These are phyloP conservation scores for Crithidia brevicula DNA, from an alignment of 208 protist species.

Conservation along the genomic window DNA sequence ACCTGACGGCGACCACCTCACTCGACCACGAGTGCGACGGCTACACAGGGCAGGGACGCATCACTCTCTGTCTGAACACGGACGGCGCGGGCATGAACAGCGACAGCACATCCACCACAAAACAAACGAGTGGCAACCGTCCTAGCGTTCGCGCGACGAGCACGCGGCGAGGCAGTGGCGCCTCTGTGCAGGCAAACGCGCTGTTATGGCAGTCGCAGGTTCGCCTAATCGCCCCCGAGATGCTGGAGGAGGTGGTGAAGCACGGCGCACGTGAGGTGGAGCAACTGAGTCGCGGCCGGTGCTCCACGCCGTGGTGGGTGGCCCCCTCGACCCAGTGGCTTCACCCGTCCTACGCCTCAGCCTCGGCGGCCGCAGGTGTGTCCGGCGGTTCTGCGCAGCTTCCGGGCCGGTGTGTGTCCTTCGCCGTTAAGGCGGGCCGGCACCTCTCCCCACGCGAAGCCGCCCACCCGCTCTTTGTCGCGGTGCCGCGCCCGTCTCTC, in stretches of 20 bases:
- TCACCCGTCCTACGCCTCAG: conserved; percentile 12
- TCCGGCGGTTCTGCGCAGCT: conserved; percentile 11
- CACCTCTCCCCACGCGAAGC: conserved; percentile 69
- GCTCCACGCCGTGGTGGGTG: conserved; percentile 82
- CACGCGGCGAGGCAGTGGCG: no score
- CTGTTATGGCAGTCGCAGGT: conserved; percentile 47
- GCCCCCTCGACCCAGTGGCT: conserved; percentile 50
- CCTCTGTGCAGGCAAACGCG: conserved; percentile 6
- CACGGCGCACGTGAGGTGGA: conserved; percentile 53
- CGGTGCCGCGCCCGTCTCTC: conserved; percentile 22
- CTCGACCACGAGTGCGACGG: conserved; percentile 89
- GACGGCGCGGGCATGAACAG: conserved; percentile 19
- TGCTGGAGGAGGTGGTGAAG: conserved; percentile 69
- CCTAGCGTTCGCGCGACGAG: no score
- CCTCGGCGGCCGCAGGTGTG: conserved; percentile 4
- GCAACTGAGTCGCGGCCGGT: conserved; percentile 37
- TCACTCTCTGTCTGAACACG: conserved; percentile 82
- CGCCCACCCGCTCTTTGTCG: conserved; percentile 61
- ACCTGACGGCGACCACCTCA: conserved; percentile 64
- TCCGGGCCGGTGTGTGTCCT: conserved; percentile 57
- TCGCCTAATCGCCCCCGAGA: conserved; percentile 47
- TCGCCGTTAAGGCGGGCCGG: conserved; percentile 47
- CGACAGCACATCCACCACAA: no score
- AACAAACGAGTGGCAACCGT: no score
- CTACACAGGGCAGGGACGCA: conserved; percentile 68